Conservation (phyloP, 345 rosid genomes). For the Limnanthes douglasii region DNA sequence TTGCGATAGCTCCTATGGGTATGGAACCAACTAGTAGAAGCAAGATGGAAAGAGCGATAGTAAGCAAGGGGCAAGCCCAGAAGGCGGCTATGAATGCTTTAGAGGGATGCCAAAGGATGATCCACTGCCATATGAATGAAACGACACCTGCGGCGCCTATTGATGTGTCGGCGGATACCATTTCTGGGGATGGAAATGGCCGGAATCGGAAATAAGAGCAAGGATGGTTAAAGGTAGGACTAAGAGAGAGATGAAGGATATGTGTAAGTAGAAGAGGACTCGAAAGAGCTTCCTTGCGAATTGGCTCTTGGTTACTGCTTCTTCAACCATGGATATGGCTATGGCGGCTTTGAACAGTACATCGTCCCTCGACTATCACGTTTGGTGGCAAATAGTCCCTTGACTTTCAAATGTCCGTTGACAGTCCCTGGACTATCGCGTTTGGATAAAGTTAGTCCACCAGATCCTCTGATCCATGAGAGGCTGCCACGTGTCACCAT, state of each 20-base stretch:
- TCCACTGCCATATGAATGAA: constrained; percentile 40
- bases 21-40: constrained; percentile 33
- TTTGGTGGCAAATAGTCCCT: no score
- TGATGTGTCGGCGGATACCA: constrained; percentile 74
- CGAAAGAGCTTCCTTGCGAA: constrained; percentile 32
- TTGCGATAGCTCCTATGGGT: constrained; percentile 26
- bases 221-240: constrained; percentile 43
- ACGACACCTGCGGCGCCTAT: constrained; percentile 30
- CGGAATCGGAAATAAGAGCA: constrained; percentile 34
- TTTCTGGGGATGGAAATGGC: constrained; percentile 45
- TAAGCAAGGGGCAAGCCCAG: constrained; percentile 52
- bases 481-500: no score
- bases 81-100: constrained; percentile 43
- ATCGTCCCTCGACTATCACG: no score
- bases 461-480: no score
- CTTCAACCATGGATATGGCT: not conserved
- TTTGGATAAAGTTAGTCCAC: no score
- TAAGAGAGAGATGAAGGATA: constrained; percentile 31
- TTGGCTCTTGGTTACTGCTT: constrained; percentile 21
- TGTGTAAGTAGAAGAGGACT: constrained; percentile 40
- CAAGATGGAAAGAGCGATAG: constrained; percentile 37
- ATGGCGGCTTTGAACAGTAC: no score
- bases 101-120: constrained; percentile 24
- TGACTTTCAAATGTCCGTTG: no score
- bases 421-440: no score